phyloP scores from a whole-genome alignment of 441 rosid genomes.

The Raphanus hybrid region DNA sequence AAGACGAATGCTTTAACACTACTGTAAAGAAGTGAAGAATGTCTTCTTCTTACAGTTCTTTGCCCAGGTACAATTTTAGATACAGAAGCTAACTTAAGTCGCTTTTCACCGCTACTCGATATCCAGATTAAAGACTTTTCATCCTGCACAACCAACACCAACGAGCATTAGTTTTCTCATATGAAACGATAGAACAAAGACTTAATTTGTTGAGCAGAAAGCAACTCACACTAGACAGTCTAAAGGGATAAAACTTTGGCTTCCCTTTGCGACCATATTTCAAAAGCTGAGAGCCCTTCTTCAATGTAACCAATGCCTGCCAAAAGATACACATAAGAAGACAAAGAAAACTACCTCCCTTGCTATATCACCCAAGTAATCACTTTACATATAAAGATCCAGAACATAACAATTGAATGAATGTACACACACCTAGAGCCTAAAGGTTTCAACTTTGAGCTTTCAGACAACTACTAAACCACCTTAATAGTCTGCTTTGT shows the following conservation, averaged over 20 bases:
- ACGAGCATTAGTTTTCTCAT: background rate
- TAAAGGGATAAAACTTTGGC: constrained; percentile 88
- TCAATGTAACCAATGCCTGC: constrained; percentile 85
- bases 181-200: too few relatives aligned
- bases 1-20: background rate
- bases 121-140: constrained; percentile 92
- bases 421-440: background rate
- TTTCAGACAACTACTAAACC: background rate
- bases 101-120: constrained; percentile 83
- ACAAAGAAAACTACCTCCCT: background rate
- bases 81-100: constrained; percentile 79
- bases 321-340: constrained; percentile 3
- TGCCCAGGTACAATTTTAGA: constrained; percentile 94
- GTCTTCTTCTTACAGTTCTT: constrained; percentile 83
- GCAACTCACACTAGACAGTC: constrained; percentile 85
- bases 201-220: constrained; percentile 17
- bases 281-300: constrained; percentile 91
- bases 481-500: too few relatives aligned
- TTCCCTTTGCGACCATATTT: constrained; percentile 98
- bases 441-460: background rate
- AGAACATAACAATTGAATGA: too few relatives aligned
- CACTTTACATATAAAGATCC: too few relatives aligned
- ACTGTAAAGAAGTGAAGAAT: constrained; percentile 24
- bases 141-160: constrained; percentile 57
- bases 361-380: too few relatives aligned